Percentiles rank a stretch among this genome's conserved stretches.
phyloP scores from a whole-genome alignment of 495 filamentous ascomycete genomes.

The Neurospora sp. region DNA sequence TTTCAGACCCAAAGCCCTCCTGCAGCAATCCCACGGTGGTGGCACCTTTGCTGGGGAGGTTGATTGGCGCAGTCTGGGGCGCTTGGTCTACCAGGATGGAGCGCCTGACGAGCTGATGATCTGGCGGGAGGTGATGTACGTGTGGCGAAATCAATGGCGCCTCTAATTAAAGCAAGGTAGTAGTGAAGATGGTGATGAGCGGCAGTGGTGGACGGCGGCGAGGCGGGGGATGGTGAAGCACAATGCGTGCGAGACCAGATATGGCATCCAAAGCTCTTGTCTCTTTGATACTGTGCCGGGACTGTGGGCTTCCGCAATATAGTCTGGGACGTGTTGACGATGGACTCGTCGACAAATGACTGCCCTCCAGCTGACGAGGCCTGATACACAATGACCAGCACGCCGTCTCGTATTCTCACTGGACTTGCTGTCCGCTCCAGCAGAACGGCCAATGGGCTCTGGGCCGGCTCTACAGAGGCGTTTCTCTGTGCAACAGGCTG shows the following conservation, averaged over 20 bases:
- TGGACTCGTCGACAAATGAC: conserved; percentile 4
- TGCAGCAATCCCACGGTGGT: conserved; percentile 23
- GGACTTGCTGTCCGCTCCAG: conserved; percentile 9
- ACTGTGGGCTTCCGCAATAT: conserved; percentile 25
- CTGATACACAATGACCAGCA: conserved; percentile 24
- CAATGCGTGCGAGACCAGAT: conserved; percentile 10
- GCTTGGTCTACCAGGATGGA: conserved; percentile 10
- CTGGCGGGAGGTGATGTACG: conserved; percentile 10
- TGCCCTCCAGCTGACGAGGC: conserved; percentile 21
- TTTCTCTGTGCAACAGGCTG: conserved; percentile 32
- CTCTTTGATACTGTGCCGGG: neutral
- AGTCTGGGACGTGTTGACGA: conserved; percentile 15
- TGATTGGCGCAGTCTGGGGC: conserved; percentile 21
- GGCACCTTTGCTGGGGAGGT: conserved; percentile 13
- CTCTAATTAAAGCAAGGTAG: conserved; percentile 15
- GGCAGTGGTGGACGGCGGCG: conserved; percentile 9
- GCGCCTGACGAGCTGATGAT: conserved; percentile 6
- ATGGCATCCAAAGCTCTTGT: conserved; percentile 11
- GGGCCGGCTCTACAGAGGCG: conserved; percentile 33
- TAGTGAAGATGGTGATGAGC: conserved; percentile 6
- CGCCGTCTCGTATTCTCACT: conserved; percentile 26
- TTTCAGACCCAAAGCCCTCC: conserved; percentile 8
- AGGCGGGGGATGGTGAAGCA: conserved; percentile 1
- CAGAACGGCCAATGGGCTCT: conserved; percentile 31
- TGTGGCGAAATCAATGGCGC: conserved; percentile 12